phyloP scores from a whole-genome alignment of 345 rosid genomes.

The Lepidium didymum region DNA sequence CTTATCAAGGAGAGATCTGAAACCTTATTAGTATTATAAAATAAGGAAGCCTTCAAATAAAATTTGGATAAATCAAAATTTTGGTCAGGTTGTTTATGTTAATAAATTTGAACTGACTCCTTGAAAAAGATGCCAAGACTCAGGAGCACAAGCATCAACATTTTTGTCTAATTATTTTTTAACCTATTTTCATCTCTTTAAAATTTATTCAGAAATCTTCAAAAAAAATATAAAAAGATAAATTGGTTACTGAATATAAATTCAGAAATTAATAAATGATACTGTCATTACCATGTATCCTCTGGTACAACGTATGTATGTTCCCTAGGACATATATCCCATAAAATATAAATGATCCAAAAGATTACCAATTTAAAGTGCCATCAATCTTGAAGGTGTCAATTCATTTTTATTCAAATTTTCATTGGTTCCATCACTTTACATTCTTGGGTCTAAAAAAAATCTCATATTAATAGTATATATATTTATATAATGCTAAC shows the following conservation, averaged over 20 bases:
- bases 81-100: not conserved
- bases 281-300: conserved; percentile 1
- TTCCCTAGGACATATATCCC: conserved; percentile 24
- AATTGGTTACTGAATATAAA: not conserved
- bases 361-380: not conserved
- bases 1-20: conserved; percentile 22
- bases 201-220: not conserved
- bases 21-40: not conserved
- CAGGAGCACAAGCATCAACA: not conserved
- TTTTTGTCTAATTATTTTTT: not conserved
- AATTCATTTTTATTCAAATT: conserved; percentile 1
- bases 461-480: not conserved
- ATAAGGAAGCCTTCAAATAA: not conserved
- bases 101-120: not conserved
- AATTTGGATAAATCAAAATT: conserved; percentile 12
- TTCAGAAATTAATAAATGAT: not conserved
- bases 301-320: conserved; percentile 20
- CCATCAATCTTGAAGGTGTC: conserved; percentile 17
- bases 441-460: not conserved
- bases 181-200: not conserved
- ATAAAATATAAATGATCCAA: not conserved
- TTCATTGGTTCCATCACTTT: not conserved
- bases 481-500: no score
- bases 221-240: not conserved
- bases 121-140: not conserved